A percentile compares a stretch with the other conserved stretches of the same genome.
phyloP scores from a whole-genome alignment of 2,329 filamentous ascomycete species.

The Fusarium avenaceum region DNA sequence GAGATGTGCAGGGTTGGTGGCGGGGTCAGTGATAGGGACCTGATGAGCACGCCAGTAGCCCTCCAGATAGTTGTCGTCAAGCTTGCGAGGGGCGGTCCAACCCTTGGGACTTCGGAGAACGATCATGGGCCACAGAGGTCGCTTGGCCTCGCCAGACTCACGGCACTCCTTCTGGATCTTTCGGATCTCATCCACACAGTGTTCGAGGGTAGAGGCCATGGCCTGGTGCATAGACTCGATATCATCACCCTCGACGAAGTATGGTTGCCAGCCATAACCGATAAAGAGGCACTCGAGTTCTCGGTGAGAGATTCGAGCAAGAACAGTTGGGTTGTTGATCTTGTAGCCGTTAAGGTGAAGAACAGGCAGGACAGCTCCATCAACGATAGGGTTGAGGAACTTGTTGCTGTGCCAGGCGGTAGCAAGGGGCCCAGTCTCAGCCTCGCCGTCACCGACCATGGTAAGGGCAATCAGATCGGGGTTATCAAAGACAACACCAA shows the following conservation, averaged over 20 bases:
- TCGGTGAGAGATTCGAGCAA: slow-evolving; percentile 79
- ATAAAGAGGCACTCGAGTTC: slow-evolving; percentile 78
- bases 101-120: slow-evolving; percentile 83
- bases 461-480: slow-evolving; percentile 80
- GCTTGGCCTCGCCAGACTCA: slow-evolving; percentile 75
- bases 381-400: slow-evolving; percentile 82
- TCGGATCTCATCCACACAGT: slow-evolving; percentile 77
- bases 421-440: slow-evolving; percentile 84
- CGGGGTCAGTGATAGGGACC: slow-evolving; percentile 79
- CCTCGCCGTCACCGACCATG: slow-evolving; percentile 84
- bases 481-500: slow-evolving; percentile 81
- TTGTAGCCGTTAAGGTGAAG: slow-evolving; percentile 88
- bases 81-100: slow-evolving; percentile 80
- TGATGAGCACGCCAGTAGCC: slow-evolving; percentile 87
- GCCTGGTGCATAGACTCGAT: slow-evolving; percentile 83
- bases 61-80: slow-evolving; percentile 77
- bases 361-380: slow-evolving; percentile 82
- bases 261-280: slow-evolving; percentile 84
- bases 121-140: slow-evolving; percentile 84
- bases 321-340: slow-evolving; percentile 83
- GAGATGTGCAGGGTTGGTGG: slow-evolving; percentile 74
- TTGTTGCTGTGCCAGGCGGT: slow-evolving; percentile 88
- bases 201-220: slow-evolving; percentile 82
- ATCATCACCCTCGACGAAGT: slow-evolving; percentile 84
- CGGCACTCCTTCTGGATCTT: slow-evolving; percentile 79